Evolutionary conservation across 2,329 filamentous ascomycete genomes (phyloP), one percentile per base, ranked within the genome.

Genomic region (Paracorniculantispora psalliotae): DNA sequence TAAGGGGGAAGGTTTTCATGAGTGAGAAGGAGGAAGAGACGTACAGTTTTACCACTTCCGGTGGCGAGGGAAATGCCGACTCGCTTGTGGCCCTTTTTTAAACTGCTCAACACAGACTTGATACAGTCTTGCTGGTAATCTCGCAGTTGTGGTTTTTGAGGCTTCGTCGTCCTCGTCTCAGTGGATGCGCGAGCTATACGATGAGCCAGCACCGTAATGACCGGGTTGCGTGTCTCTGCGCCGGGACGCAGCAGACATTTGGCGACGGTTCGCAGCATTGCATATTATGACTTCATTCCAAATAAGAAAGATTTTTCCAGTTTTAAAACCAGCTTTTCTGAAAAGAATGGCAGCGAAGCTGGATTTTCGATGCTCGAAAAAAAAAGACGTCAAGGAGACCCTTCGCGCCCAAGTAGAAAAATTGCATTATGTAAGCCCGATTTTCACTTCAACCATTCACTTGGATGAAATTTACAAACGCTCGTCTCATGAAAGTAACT

Each of bases 81-180:
- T 7, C 92, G 83, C 67, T 90, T 92, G 64, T 92, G 85, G 0
- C 92, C 92, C 35, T 83, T 74, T 2, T 82, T 71, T 1, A 96
- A 71, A 58, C 91, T 85, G 1, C 80, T 74, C 1, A 96, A 75
- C 3, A 96, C 89, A 0, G 91, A 86, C 67, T 90, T 84, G 61
- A 97, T 96, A 68, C 91, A 96, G 79, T 96, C 91, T 77, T 94
- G 87, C 71, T 97, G 92, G 68, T 96, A 97, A 65, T 89, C 80
- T 64, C 92, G 88, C 44, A 96, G 25, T 59, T 81, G 81, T 57
- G 93, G 63, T 56, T 73, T 73, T 13, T 56, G 47, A 63, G 57
- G 59, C 25, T 35, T 44, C 4, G 51, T 26, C 15, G 44, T 43
- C n/a, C n/a, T n/a, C 30, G 33, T 52, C 17, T 21, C 26, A n/a